These are phyloP conservation scores for Ilex asprella DNA, from an alignment of 257 asterid genomes.

Conservation along the genomic window DNA sequence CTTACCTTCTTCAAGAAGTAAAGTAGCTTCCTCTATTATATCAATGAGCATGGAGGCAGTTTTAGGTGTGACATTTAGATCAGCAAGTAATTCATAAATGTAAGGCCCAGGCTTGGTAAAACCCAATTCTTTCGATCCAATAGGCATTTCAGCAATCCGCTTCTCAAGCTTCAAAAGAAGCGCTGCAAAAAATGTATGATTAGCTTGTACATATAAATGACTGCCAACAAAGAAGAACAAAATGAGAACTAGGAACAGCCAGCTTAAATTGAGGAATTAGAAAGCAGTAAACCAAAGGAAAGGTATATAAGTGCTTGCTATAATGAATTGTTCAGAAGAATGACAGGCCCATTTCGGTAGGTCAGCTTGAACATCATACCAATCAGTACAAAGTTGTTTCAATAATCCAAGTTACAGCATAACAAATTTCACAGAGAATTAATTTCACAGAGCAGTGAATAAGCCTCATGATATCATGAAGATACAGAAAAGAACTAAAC, in stretches of 20 bases:
- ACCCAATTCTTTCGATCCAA: slow-evolving; percentile 82
- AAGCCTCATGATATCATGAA: too few species aligned
- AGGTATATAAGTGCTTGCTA: background rate
- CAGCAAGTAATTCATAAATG: slow-evolving; percentile 86
- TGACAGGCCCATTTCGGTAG: too few species aligned
- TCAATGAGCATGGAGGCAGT: slow-evolving; percentile 70
- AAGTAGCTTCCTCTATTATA: slow-evolving; percentile 69
- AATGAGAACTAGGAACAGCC: slow-evolving; percentile 5
- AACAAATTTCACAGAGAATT: too few species aligned
- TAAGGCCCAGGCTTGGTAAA: slow-evolving; percentile 90
- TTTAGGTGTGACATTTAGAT: slow-evolving; percentile 57
- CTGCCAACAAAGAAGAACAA: background rate
- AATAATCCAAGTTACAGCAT: too few species aligned
- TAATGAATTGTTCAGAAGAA: background rate
- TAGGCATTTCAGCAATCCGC: slow-evolving; percentile 74
- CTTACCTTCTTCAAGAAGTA: slow-evolving; percentile 93
- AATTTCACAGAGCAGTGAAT: too few species aligned
- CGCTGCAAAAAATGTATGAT: slow-evolving; percentile 55
- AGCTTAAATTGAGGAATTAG: slow-evolving; percentile 2
- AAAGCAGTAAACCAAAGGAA: too few species aligned
- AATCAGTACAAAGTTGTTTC: too few species aligned
- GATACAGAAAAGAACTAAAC: background rate
- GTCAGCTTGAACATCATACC: too few species aligned
- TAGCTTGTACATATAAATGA: slow-evolving; percentile 11
- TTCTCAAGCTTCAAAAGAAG: slow-evolving; percentile 93